phyloP scores from a whole-genome alignment of 2,329 filamentous ascomycete species.

The Calonectria pseudoreteaudii region DNA sequence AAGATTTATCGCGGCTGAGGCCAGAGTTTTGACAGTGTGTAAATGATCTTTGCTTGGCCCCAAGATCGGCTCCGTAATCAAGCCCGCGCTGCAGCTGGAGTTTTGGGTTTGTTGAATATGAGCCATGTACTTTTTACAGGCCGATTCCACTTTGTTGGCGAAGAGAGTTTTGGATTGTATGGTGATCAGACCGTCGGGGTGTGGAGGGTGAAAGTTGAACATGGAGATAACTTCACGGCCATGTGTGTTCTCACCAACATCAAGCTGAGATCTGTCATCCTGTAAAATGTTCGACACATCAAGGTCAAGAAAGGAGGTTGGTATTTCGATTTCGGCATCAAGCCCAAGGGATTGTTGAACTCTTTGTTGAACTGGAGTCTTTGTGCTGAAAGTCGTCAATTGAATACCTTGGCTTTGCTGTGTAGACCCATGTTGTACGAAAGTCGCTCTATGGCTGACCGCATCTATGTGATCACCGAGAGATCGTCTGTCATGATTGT shows the following conservation, averaged over 20 bases:
- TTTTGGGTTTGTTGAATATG: not conserved
- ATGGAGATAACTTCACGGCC: not conserved
- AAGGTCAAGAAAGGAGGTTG: not conserved
- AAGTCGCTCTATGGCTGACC: not conserved
- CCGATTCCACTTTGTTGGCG: not conserved
- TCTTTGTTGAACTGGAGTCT: not conserved
- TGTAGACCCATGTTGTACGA: not conserved
- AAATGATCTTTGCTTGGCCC: not conserved
- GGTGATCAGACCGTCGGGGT: not conserved
- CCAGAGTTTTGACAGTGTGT: not conserved
- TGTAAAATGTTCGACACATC: not conserved
- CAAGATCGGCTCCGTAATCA: not conserved
- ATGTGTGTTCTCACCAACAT: not conserved
- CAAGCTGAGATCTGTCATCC: not conserved
- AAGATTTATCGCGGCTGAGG: not conserved
- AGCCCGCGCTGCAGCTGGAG: not conserved
- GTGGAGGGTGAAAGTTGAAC: not conserved
- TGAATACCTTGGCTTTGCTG: not conserved
- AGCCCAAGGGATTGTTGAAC: not conserved
- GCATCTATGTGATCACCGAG: not conserved
- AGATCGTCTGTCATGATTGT: not conserved
- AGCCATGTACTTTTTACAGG: not conserved
- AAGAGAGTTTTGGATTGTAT: constrained; percentile 3
- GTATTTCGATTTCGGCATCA: not conserved
- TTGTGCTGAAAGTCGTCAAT: not conserved